phyloP scores from a whole-genome alignment of 1,139 yeast genomes.

The Pichiaceae sp. region DNA sequence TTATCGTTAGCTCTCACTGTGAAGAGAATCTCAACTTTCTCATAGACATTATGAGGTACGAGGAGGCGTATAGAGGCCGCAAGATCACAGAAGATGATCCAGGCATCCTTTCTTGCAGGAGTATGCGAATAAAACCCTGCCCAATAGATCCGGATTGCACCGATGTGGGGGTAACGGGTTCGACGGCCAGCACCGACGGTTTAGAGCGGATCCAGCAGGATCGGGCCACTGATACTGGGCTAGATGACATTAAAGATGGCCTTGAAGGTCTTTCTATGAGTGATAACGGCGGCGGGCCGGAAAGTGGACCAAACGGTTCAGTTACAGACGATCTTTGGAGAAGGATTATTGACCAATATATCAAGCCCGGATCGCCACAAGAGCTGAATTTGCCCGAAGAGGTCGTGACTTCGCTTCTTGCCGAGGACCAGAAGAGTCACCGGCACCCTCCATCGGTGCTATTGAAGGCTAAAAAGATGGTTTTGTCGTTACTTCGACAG shows the following conservation, averaged over 20 bases:
- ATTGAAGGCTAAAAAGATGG: conserved; percentile 7
- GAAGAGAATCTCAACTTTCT: conserved; percentile 15
- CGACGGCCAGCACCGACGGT: no score
- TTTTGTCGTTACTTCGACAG: conserved; percentile 10
- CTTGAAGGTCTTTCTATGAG: no score
- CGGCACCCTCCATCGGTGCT: conserved; percentile 8
- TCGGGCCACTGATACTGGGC: no score
- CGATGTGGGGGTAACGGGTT: no score
- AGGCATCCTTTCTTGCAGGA: conserved; percentile 7
- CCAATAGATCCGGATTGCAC: no score
- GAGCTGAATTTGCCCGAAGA: conserved; percentile 9
- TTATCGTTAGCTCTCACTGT: conserved; percentile 10
- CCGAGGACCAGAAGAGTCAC: conserved; percentile 4
- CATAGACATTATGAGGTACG: conserved; percentile 12
- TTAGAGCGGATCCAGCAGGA: no score
- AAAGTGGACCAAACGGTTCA: no score
- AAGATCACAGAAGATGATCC: conserved; percentile 3
- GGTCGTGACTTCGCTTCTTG: conserved; percentile 4
- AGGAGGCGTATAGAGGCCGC: conserved; percentile 11
- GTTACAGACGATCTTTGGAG: no score
- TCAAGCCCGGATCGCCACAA: conserved; percentile 3
- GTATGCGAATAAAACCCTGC: conserved; percentile 1
- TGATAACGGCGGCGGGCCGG: no score
- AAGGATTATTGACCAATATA: conserved; percentile 5
- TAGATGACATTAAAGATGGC: no score